Percentiles rank a stretch among this genome's conserved stretches.
These are phyloP conservation scores for Auxenochlorella pyrenoidosa DNA, from an alignment of 139 green algal species.

Conservation along the genomic window DNA sequence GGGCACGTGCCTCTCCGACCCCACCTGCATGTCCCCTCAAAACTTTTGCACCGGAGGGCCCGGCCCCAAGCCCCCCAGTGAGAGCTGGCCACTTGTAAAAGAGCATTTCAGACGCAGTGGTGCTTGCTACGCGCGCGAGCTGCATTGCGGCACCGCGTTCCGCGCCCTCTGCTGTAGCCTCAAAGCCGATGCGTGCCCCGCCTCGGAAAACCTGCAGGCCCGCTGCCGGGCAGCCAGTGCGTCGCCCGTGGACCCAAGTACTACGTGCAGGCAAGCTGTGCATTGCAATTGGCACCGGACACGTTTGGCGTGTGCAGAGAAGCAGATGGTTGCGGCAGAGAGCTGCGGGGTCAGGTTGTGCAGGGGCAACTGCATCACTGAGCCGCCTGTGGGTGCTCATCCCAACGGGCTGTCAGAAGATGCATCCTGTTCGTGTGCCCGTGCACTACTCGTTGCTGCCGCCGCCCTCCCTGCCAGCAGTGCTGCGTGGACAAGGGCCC, in stretches of 20 bases:
- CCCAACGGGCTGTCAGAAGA: too few species aligned
- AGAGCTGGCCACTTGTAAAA: background rate
- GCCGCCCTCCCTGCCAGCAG: background rate
- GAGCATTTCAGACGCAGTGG: background rate
- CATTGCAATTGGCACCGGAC: too few species aligned
- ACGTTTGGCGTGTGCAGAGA: background rate
- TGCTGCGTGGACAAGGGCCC: background rate
- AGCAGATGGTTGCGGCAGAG: background rate
- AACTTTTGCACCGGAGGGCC: background rate
- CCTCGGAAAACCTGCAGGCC: background rate
- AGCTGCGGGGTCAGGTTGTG: too few species aligned
- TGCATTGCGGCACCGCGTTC: background rate
- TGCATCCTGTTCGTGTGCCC: background rate
- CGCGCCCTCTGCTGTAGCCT: background rate
- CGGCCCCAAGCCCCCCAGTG: background rate
- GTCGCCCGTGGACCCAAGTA: background rate
- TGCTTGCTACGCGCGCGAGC: background rate
- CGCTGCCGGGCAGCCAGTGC: background rate
- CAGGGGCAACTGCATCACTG: too few species aligned
- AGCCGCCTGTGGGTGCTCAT: too few species aligned
- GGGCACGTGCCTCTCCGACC: background rate
- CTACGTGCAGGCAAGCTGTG: background rate
- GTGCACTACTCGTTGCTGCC: too few species aligned
- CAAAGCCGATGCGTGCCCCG: too few species aligned
- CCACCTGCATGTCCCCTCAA: background rate